Conservation (phyloP, 257 asterid species). For the Knoxia roxburghii region DNA sequence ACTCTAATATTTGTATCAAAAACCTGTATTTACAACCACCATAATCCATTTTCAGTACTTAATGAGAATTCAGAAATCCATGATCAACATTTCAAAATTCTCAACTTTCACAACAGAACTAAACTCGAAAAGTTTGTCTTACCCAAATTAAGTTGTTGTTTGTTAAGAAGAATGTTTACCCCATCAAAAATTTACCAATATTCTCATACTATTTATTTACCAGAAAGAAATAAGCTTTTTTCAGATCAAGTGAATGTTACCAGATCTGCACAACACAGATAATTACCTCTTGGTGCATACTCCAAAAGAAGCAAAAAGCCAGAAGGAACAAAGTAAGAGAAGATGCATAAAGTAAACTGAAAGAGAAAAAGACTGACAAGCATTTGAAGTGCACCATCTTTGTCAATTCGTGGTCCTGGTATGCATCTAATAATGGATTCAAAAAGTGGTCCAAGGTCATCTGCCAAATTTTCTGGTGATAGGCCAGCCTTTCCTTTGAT, state of each 20-base stretch:
- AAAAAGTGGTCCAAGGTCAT: conserved; percentile 96
- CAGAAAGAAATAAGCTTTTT: background rate
- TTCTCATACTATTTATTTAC: background rate
- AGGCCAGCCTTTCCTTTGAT: conserved; percentile 94
- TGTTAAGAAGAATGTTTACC: background rate
- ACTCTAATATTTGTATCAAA: too few relatives aligned
- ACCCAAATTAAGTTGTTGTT: background rate
- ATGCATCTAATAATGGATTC: conserved; percentile 88
- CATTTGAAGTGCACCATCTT: conserved; percentile 96
- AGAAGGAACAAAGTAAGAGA: background rate
- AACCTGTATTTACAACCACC: background rate
- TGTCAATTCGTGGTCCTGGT: conserved; percentile 85
- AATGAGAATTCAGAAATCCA: background rate
- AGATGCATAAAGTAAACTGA: conserved; percentile 11
- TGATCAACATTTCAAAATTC: too few relatives aligned
- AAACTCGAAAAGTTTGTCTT: background rate
- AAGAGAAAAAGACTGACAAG: conserved; percentile 53
- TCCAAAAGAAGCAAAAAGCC: background rate
- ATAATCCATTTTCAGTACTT: background rate
- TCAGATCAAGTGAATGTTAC: background rate
- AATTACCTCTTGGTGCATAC: background rate
- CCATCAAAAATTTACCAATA: background rate
- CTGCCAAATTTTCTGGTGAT: conserved; percentile 75
- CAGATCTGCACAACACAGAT: background rate
- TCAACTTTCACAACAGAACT: background rate